Conservation (phyloP, 257 asterid species). For the Henckelia pumila region DNA sequence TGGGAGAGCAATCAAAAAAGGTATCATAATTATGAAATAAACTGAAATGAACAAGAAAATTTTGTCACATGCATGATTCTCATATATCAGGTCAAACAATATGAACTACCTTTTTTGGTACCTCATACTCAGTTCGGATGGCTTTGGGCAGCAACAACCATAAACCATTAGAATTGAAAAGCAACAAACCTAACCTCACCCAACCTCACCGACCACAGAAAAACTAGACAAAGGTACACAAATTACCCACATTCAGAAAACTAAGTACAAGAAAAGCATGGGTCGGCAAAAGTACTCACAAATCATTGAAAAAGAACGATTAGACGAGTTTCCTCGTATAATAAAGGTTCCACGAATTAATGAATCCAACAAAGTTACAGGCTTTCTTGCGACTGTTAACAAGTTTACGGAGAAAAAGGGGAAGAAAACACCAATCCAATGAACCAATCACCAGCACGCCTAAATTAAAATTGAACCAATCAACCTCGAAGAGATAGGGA, state of each 20-base stretch:
- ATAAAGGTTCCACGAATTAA: not conserved
- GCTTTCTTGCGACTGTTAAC: not conserved
- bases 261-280: constrained; percentile 5
- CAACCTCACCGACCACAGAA: constrained; percentile 25
- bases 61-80: constrained; percentile 17
- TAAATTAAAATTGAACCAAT: constrained; percentile 2
- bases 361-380: not conserved
- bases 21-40: constrained; percentile 12
- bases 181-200: constrained; percentile 24
- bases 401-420: not conserved
- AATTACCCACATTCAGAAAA: constrained; percentile 9
- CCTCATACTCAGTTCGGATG: not conserved
- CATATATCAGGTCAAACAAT: constrained; percentile 17
- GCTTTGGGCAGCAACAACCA: constrained; percentile 16
- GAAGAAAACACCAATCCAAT: not conserved
- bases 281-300: not conserved
- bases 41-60: not conserved
- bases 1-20: not conserved
- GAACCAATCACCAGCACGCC: constrained; percentile 15
- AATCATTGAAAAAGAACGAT: not conserved
- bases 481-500: no score
- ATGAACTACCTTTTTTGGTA: constrained; percentile 15
- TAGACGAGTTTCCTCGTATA: not conserved
- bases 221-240: constrained; percentile 8
- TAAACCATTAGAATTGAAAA: constrained; percentile 14